phyloP scores from a whole-genome alignment of 805 yeast genomes.

The Yamadazyma ubonensis region DNA sequence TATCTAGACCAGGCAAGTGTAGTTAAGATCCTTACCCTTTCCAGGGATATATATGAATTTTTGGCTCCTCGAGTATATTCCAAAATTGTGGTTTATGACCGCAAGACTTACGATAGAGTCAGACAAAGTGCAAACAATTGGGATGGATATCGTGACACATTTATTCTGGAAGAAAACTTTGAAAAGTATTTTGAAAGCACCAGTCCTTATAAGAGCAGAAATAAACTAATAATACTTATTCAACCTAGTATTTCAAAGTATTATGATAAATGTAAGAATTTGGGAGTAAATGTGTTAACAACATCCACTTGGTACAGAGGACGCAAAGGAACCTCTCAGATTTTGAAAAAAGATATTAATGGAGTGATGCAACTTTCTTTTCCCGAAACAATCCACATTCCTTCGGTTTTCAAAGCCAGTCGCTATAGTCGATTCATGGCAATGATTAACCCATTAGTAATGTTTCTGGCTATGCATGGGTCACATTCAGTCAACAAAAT shows the following conservation, averaged over 20 bases:
- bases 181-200: background rate
- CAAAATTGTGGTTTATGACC: background rate
- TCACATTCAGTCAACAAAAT: too few relatives aligned
- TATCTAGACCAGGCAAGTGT: background rate
- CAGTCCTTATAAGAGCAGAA: background rate
- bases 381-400: background rate
- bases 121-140: background rate
- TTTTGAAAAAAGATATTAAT: background rate
- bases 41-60: background rate
- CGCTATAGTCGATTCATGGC: background rate
- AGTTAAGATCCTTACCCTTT: background rate
- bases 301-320: background rate
- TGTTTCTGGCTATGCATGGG: too few relatives aligned
- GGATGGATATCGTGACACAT: background rate
- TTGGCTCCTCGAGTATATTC: background rate
- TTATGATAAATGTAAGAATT: background rate
- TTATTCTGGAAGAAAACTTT: background rate
- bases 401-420: background rate
- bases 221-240: background rate
- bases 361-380: background rate
- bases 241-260: background rate
- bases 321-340: background rate
- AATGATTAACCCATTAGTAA: background rate
- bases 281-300: background rate
- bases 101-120: background rate